Percentiles rank a stretch among this genome's conserved stretches.
phyloP scores from a whole-genome alignment of 2,329 filamentous ascomycete species.

The Cordyceps cateniannulata region DNA sequence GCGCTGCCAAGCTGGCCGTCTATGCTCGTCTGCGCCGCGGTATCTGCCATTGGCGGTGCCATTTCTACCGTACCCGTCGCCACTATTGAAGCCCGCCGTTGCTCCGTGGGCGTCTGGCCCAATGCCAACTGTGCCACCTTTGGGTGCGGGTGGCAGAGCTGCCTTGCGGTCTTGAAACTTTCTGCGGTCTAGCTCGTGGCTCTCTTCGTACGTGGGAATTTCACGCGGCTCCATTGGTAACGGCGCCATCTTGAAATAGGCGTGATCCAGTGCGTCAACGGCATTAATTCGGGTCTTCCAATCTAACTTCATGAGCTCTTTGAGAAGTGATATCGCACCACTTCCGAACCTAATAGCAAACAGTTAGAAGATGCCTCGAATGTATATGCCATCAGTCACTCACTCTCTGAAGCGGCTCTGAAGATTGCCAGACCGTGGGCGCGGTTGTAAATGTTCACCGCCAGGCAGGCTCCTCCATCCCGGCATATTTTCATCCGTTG shows the following conservation, averaged over 20 bases:
- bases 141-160: constrained; percentile 80
- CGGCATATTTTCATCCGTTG: constrained; percentile 87
- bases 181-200: constrained; percentile 89
- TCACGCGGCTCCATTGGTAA: constrained; percentile 77
- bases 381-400: constrained; percentile 16
- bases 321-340: constrained; percentile 70
- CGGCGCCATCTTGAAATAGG: constrained; percentile 79
- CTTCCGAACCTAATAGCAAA: constrained; percentile 48
- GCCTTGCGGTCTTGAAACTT: constrained; percentile 84
- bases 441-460: constrained; percentile 65
- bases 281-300: constrained; percentile 88
- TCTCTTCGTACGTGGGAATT: constrained; percentile 87
- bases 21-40: constrained; percentile 35
- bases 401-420: constrained; percentile 69
- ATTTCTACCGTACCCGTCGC: constrained; percentile 42
- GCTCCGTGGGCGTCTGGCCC: constrained; percentile 47
- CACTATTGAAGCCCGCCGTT: constrained; percentile 42
- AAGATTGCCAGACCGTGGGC: constrained; percentile 58
- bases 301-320: constrained; percentile 78
- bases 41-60: constrained; percentile 33
- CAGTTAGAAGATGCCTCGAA: constrained; percentile 15
- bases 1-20: constrained; percentile 49
- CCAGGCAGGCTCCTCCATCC: constrained; percentile 80
- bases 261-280: constrained; percentile 84
- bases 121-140: constrained; percentile 82